Conservation (phyloP, 306 rosid genomes). For the Boehmeria nivea region DNA sequence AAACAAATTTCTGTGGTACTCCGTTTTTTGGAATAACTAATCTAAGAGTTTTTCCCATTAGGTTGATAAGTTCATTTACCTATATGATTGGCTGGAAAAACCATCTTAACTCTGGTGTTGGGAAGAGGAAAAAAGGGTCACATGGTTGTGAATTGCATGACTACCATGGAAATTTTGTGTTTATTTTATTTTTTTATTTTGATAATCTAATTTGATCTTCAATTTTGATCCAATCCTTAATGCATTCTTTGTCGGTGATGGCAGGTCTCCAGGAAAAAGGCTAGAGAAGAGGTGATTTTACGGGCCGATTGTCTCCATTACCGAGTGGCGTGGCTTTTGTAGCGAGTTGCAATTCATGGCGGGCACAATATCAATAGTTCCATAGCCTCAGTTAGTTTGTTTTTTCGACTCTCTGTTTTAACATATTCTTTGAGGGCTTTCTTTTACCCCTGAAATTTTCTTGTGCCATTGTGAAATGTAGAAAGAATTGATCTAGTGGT, state of each 20-base stretch:
- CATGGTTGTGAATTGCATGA: no score
- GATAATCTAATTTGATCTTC: no score
- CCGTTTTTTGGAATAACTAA: no score
- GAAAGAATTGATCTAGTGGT: constrained; percentile 43
- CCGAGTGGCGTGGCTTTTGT: constrained; percentile 49
- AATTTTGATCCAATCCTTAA: no score
- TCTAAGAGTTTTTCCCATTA: no score
- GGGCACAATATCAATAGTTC: constrained; percentile 40
- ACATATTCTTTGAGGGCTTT: constrained; percentile 54
- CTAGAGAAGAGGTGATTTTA: constrained; percentile 33
- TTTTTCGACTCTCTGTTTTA: constrained; percentile 14
- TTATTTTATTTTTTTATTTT: no score
- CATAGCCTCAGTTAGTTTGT: constrained; percentile 41
- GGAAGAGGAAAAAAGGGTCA: no score
- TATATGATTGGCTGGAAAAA: no score
- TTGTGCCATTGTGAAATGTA: constrained; percentile 54
- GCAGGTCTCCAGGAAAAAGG: constrained; percentile 46
- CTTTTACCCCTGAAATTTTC: constrained; percentile 27
- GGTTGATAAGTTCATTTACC: no score
- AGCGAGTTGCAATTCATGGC: constrained; percentile 37
- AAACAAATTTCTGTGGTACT: no score
- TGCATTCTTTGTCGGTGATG: constrained; percentile 3
- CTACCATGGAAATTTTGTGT: no score
- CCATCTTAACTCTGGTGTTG: no score
- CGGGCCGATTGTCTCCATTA: constrained; percentile 51